A percentile compares a stretch with the other conserved stretches of the same genome.
Evolutionary conservation across 495 filamentous ascomycete species (phyloP).

Genomic region (Hypoxylon trugodes): DNA sequence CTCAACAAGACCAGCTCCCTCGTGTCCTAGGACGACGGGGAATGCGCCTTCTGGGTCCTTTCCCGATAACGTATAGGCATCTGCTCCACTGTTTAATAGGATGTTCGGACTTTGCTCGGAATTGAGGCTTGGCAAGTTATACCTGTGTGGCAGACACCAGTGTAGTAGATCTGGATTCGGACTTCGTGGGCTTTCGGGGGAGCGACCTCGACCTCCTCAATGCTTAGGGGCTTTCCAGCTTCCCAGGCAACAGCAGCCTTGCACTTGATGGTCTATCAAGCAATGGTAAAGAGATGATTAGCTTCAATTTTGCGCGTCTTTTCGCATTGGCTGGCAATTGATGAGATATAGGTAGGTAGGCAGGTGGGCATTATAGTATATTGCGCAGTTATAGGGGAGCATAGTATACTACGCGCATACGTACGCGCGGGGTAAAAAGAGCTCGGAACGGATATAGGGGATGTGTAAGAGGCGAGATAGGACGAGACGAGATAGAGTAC

Average conservation of each 20-base stretch:
- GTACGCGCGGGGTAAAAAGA: conserved; percentile 39
- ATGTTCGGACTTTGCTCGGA: conserved; percentile 37
- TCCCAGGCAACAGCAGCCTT: conserved; percentile 98
- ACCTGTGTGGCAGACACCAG: conserved; percentile 98
- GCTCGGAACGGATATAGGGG: not conserved
- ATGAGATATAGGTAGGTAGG: not conserved
- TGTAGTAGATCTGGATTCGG: conserved; percentile 94
- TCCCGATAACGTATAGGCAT: conserved; percentile 97
- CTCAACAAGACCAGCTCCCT: conserved; percentile 97
- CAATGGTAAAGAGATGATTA: conserved; percentile 13
- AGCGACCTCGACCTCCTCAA: conserved; percentile 91
- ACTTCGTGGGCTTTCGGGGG: conserved; percentile 96
- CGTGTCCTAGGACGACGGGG: conserved; percentile 94
- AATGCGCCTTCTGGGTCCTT: conserved; percentile 99
- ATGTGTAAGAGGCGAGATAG: too few relatives aligned
- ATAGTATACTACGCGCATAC: conserved; percentile 5
- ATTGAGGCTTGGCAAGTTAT: conserved; percentile 43
- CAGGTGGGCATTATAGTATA: not conserved
- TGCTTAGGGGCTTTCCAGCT: conserved; percentile 83
- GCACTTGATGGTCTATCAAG: conserved; percentile 59
- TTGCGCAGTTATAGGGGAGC: not conserved
- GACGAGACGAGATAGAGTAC: conserved; percentile 5
- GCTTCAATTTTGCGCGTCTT: conserved; percentile 3
- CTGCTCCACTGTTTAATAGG: conserved; percentile 53
- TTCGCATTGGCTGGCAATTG: not conserved